Base-by-base conservation (phyloP, 1,284 basidiomycete species). In the Leccinum pachyderme region DNA sequence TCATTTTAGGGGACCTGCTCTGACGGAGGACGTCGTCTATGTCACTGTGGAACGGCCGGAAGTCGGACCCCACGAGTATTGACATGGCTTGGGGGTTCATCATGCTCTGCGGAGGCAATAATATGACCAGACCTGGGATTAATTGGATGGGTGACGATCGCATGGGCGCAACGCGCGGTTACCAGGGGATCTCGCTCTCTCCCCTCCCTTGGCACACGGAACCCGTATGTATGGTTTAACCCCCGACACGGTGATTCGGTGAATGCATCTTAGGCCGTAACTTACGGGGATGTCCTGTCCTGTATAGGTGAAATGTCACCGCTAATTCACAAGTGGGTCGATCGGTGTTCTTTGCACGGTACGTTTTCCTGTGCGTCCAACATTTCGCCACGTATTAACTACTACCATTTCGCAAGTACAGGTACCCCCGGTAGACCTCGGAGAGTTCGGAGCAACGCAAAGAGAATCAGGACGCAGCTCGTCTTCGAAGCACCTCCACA, bases 401-500 rank as follows among this genome's bases (percentile, higher is more conserved):
- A 83, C 9, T 74, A 86, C 60, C 85, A 85, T 66, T 85, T 83
- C 61, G 83, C 83, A 59, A 63, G 79, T 51, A 46, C 24, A 54
- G 49, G 41, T 56, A 53, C 54, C 24, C 48, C 29, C 5, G 25
- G 47, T 29, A 43, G 44, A 27, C 25, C 27, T 49, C 12, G 49
- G 27, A 33, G 15, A 41, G 53, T 28, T 25, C 39, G n/a, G 47
- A 46, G 51, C 29, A 33, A 56, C 25, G 18, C 29, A 86, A 18
- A 18, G 84, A 84, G 83, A 1, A 81, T 86, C 37, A 82, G 85
- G 24, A 86, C 82, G 3, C 74, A 75, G 55, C 82, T 86, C 64
- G 82, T 77, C 0, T 59, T 86, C 28, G 75, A 77, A 58, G 74
- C 80, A 0, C 76, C 77, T 65, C 77, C 81, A 25, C 82, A 84